Conservation (phyloP, 371 early-diverging fungal genomes). For the Mortierella sp. region DNA sequence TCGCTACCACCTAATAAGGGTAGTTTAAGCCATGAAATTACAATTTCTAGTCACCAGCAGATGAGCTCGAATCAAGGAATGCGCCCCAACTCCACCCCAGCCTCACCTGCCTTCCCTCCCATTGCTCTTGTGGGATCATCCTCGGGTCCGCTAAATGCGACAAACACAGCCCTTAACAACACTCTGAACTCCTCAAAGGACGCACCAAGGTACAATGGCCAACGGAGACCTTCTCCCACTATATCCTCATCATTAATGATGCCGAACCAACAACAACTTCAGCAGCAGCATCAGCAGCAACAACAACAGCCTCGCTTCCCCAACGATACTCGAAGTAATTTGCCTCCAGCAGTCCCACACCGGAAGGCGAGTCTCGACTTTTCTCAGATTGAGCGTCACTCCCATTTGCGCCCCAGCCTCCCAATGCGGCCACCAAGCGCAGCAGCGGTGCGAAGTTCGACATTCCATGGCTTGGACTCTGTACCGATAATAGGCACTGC, state of each 20-base stretch:
- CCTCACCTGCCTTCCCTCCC: conserved; percentile 48
- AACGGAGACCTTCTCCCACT: conserved; percentile 44
- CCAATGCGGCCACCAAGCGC: conserved; percentile 53
- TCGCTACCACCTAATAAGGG: conserved; percentile 13
- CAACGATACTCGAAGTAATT: conserved; percentile 19
- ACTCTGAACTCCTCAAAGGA: conserved; percentile 16
- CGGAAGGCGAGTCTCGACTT: conserved; percentile 54
- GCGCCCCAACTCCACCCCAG: conserved; percentile 42
- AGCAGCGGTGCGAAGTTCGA: conserved; percentile 48
- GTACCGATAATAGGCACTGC: conserved; percentile 5
- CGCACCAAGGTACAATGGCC: conserved; percentile 11
- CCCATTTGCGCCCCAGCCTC: conserved; percentile 41
- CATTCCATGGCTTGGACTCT: conserved; percentile 45
- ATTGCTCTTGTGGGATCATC: conserved; percentile 21
- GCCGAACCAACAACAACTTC: conserved; percentile 18
- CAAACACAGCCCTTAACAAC: background rate
- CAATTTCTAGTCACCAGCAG: conserved; percentile 30
- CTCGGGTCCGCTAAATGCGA: background rate
- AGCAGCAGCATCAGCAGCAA: conserved; percentile 28
- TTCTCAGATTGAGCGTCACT: conserved; percentile 40
- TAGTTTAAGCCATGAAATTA: conserved; percentile 36
- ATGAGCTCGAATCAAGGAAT: conserved; percentile 7
- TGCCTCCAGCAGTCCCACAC: conserved; percentile 52
- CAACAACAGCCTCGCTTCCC: conserved; percentile 17
- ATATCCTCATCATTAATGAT: conserved; percentile 19